Percentiles rank a stretch among this genome's conserved stretches.
phyloP scores from a whole-genome alignment of 2,329 filamentous ascomycete species.

The Clathrospora elynae region DNA sequence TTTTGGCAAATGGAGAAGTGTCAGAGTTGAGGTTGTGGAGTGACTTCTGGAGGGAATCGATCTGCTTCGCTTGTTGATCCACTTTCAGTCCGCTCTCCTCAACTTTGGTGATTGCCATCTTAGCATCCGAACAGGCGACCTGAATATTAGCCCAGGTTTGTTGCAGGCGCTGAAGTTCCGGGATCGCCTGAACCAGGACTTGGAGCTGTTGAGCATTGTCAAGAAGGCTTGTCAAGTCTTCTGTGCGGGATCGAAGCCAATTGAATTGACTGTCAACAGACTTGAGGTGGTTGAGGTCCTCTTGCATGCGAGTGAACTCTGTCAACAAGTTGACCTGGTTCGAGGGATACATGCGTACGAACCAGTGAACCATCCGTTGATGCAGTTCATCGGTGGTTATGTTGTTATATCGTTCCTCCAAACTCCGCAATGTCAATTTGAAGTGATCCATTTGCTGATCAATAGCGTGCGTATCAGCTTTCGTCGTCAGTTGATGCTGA shows the following conservation, averaged over 20 bases:
- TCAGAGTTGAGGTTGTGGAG: slow-evolving; percentile 4
- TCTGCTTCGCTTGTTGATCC: background rate
- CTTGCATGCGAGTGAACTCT: slow-evolving; percentile 6
- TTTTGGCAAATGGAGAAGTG: slow-evolving; percentile 2
- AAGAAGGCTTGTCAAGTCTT: background rate
- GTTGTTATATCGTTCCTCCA: slow-evolving; percentile 35
- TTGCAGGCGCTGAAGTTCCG: background rate
- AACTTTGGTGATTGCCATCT: background rate
- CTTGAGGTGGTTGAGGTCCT: slow-evolving; percentile 11
- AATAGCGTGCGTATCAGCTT: slow-evolving; percentile 4
- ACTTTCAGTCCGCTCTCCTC: background rate
- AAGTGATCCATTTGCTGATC: slow-evolving; percentile 8
- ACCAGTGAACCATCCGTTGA: slow-evolving; percentile 31
- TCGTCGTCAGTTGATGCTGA: background rate
- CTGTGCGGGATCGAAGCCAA: slow-evolving; percentile 1
- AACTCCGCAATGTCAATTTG: slow-evolving; percentile 9
- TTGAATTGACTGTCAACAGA: background rate
- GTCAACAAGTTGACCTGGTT: slow-evolving; percentile 7
- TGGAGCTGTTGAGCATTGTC: slow-evolving; percentile 4
- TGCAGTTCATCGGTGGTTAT: slow-evolving; percentile 30
- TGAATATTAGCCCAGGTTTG: background rate
- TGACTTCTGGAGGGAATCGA: slow-evolving; percentile 1
- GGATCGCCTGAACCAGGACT: background rate
- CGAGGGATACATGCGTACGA: slow-evolving; percentile 26
- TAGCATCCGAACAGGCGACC: background rate